Evolutionary conservation across 2,329 filamentous ascomycete species (phyloP), one percentile per base, ranked within the genome.

Genomic region (Cladophialophora psammophila): DNA sequence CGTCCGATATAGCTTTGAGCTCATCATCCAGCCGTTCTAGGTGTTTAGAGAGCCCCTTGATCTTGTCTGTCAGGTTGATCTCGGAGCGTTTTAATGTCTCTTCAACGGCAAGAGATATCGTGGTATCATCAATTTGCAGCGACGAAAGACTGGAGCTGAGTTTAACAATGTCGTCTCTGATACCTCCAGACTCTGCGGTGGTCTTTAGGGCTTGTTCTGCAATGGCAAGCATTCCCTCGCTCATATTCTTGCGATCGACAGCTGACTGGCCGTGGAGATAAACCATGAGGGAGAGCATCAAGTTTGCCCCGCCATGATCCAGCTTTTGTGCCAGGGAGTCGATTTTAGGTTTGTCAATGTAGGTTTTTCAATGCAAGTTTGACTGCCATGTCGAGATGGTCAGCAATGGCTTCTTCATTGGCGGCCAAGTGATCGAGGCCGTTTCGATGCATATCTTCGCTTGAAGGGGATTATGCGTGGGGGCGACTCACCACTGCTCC

Each of bases 271-370:
- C 50, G 31, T 53, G 50, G 9, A 34, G 20, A 10, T 26, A 26
- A 34, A 53, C 50, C 50, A 53, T 32, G 9, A 53, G 31, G 20
- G 50, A 53, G 31, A 53, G 50, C 50, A 53, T 53, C 18, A 53
- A 31, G 15, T 53, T 53, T 12, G 50, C 50, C 31, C 50, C 12
- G 8, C 18, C 50, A 53, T 53, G 50, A 53, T 53, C 31, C 50
- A 53, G 15, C 12, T 26, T n/a, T 12, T 18, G 20, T 7, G 20
- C n/a, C 9, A 53, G 13, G 50, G 20, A 5, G 10, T 53, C 31
- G 9, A 53, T 12, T 31, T 32, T 31, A 4, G 50, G 9, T 53
- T 53, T 26, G 18, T 34, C 31, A 34, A 31, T 10, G 20, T 53
- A 18, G 9, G 13, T 31, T 53, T 53, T 53, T 53, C 50, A 53